A percentile compares a stretch with the other conserved stretches of the same genome.
Conservation (phyloP, 306 rosid genomes). For the Rosa chinensis region DNA sequence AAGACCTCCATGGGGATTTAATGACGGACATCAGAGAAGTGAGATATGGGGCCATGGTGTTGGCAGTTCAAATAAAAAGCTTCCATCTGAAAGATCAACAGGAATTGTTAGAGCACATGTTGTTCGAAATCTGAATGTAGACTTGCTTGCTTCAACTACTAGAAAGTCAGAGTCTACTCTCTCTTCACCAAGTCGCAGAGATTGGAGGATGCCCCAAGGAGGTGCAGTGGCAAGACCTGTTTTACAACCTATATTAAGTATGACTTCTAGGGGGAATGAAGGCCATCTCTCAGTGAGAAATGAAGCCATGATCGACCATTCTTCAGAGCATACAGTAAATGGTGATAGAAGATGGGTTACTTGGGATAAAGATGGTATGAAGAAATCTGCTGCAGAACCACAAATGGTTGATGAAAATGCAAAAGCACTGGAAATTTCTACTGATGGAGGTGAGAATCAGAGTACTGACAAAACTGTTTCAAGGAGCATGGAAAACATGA, state of each 20-base stretch:
- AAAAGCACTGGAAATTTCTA: slow-evolving; percentile 11
- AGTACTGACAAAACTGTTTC: slow-evolving; percentile 17
- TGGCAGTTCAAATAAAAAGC: slow-evolving; percentile 41
- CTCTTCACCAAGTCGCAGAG: slow-evolving; percentile 20
- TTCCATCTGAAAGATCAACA: slow-evolving; percentile 28
- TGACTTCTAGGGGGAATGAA: slow-evolving; percentile 5
- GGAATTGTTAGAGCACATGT: slow-evolving; percentile 13
- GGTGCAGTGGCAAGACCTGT: slow-evolving; percentile 18
- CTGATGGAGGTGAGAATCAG: slow-evolving; percentile 16
- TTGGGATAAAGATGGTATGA: slow-evolving; percentile 24
- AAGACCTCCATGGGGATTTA: slow-evolving; percentile 53
- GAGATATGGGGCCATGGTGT: slow-evolving; percentile 38
- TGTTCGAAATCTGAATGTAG: slow-evolving; percentile 11
- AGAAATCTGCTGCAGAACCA: slow-evolving; percentile 28
- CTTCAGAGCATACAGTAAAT: slow-evolving; percentile 10
- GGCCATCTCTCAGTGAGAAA: slow-evolving; percentile 8
- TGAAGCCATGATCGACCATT: slow-evolving; percentile 11
- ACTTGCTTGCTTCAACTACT: neutral
- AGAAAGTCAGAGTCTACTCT: neutral
- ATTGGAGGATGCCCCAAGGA: slow-evolving; percentile 31
- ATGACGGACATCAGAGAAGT: slow-evolving; percentile 37
- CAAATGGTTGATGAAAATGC: slow-evolving; percentile 24
- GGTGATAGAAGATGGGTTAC: slow-evolving; percentile 22
- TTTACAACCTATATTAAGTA: slow-evolving; percentile 1
- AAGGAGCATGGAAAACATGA: neutral